Percentiles rank a stretch among this genome's conserved stretches.
Conservation (phyloP, 805 yeast species). For the Wickerhamiella parazyma region DNA sequence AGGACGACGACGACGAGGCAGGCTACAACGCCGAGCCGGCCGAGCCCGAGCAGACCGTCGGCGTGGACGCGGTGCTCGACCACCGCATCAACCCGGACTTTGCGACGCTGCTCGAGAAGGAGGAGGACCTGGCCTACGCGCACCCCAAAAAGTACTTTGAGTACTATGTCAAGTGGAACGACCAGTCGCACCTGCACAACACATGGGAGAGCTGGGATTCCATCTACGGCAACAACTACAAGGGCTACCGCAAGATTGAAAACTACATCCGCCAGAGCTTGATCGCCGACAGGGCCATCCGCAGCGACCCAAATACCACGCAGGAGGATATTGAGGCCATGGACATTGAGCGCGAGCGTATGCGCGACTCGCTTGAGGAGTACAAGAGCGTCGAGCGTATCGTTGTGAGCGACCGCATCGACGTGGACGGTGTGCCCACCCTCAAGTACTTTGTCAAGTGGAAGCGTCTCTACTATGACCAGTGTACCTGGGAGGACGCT, state of each 20-base stretch:
- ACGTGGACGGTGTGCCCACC: slow-evolving; percentile 45
- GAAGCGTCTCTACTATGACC: slow-evolving; percentile 87
- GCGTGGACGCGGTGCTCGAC: slow-evolving; percentile 41
- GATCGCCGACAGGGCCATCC: slow-evolving; percentile 56
- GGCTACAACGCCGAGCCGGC: slow-evolving; percentile 26
- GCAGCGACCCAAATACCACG: slow-evolving; percentile 70
- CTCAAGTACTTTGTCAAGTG: slow-evolving; percentile 83
- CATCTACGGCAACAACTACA: slow-evolving; percentile 27
- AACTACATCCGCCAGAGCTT: slow-evolving; percentile 76
- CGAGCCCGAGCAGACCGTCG: slow-evolving; percentile 27
- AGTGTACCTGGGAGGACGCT: slow-evolving; percentile 94
- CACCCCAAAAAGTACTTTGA: slow-evolving; percentile 47
- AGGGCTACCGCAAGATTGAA: slow-evolving; percentile 77
- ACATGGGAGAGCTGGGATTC: slow-evolving; percentile 71
- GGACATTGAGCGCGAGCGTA: slow-evolving; percentile 80
- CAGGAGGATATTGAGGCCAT: slow-evolving; percentile 85
- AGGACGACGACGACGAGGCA: slow-evolving; percentile 39
- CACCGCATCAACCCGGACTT: slow-evolving; percentile 33
- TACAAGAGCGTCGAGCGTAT: slow-evolving; percentile 80
- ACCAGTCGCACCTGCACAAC: slow-evolving; percentile 80
- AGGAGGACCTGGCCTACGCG: slow-evolving; percentile 26
- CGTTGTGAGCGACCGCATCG: slow-evolving; percentile 63
- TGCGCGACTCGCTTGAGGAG: slow-evolving; percentile 71
- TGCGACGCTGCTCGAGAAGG: slow-evolving; percentile 25
- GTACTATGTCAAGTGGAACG: slow-evolving; percentile 67